phyloP scores from a whole-genome alignment of 1,284 basidiomycete species.

The Ganoderma sinense region DNA sequence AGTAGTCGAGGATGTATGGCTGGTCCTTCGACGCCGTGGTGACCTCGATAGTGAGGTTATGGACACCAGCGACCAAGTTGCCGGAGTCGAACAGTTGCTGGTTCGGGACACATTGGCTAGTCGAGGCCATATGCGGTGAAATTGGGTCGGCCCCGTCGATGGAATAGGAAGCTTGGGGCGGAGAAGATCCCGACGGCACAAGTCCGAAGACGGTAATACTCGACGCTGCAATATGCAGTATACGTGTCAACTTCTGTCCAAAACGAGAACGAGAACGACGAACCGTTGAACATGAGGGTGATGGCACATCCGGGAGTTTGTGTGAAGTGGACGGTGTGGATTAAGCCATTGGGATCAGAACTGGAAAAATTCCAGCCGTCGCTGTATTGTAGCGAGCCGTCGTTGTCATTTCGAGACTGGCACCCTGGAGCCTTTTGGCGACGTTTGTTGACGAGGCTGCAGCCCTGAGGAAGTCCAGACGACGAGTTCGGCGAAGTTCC shows the following conservation, averaged over 20 bases:
- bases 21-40: constrained; percentile 34
- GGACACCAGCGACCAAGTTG: constrained; percentile 39
- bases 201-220: constrained; percentile 44
- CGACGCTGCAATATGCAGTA: not conserved
- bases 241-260: not conserved
- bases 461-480: not conserved
- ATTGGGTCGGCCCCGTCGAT: constrained; percentile 44
- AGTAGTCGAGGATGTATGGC: constrained; percentile 48
- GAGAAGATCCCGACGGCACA: constrained; percentile 46
- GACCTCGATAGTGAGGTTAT: constrained; percentile 49
- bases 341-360: constrained; percentile 22
- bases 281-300: constrained; percentile 46
- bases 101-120: constrained; percentile 41
- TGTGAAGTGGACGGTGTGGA: constrained; percentile 28
- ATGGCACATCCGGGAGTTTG: constrained; percentile 35
- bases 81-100: constrained; percentile 52
- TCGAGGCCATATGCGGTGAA: constrained; percentile 45
- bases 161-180: constrained; percentile 42
- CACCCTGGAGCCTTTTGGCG: constrained; percentile 2
- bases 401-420: constrained; percentile 29
- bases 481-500: not conserved
- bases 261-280: not conserved
- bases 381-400: constrained; percentile 37
- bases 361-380: constrained; percentile 45
- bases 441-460: not conserved